Evolutionary conservation across 805 yeast genomes (phyloP).

Genomic region (Cephaloascus albidus): DNA sequence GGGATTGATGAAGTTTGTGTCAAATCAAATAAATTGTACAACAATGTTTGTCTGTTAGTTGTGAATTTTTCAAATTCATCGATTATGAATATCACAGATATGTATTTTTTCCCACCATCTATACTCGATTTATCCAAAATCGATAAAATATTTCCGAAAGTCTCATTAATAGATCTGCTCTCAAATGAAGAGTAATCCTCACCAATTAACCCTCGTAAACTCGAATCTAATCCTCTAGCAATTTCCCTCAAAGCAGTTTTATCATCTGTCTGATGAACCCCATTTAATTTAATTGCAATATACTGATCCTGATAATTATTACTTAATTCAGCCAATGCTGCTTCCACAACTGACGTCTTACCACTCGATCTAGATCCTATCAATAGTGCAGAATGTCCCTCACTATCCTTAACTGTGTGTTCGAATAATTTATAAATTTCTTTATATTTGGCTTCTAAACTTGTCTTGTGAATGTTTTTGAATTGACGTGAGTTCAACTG

Average conservation of each 20-base stretch:
- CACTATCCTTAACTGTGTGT: constrained; percentile 55
- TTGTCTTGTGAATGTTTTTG: constrained; percentile 9
- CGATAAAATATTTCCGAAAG: constrained; percentile 48
- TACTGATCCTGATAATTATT: constrained; percentile 38
- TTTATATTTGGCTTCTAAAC: constrained; percentile 20
- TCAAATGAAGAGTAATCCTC: constrained; percentile 21
- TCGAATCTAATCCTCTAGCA: constrained; percentile 68
- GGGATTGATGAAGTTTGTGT: constrained; percentile 67
- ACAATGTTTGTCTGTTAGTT: constrained; percentile 63
- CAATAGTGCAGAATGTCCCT: constrained; percentile 73
- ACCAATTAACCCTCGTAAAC: constrained; percentile 8
- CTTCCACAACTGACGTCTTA: constrained; percentile 54
- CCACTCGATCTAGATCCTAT: constrained; percentile 80
- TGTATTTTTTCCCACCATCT: constrained; percentile 9
- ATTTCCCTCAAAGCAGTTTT: constrained; percentile 74
- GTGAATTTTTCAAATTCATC: constrained; percentile 85
- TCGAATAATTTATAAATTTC: constrained; percentile 52
- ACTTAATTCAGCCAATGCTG: constrained; percentile 39
- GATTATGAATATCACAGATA: constrained; percentile 66
- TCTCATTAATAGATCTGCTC: constrained; percentile 45
- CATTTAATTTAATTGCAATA: constrained; percentile 57
- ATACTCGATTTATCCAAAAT: constrained; percentile 32
- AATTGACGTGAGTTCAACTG: constrained; percentile 12
- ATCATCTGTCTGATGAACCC: constrained; percentile 65
- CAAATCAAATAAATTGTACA: constrained; percentile 83